A percentile compares a stretch with the other conserved stretches of the same genome.
Conservation (phyloP, 2,329 filamentous ascomycete genomes). For the Arthrinium puccinioides region DNA sequence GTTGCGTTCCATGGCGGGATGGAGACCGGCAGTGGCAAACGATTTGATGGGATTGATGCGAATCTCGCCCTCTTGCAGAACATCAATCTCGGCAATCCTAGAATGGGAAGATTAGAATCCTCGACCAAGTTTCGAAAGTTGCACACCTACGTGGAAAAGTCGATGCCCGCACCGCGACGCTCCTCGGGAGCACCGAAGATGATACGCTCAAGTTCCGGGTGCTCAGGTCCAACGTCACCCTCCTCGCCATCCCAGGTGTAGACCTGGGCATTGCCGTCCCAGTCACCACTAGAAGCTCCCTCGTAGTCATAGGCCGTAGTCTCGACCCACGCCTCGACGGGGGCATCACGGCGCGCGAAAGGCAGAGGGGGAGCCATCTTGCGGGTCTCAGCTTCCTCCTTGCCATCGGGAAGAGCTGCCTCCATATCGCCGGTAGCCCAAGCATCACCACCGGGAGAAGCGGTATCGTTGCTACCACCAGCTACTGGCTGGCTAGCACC, state of each 20-base stretch:
- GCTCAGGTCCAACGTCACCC: conserved; percentile 74
- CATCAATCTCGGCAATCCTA: conserved; percentile 48
- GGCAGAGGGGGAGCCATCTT: conserved; percentile 4
- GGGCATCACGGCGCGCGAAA: conserved; percentile 3
- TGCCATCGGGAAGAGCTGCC: conserved; percentile 24
- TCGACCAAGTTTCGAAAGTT: too few relatives aligned
- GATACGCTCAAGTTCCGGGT: conserved; percentile 62
- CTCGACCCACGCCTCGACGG: conserved; percentile 36
- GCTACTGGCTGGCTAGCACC: background rate
- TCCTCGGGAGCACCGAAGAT: conserved; percentile 61
- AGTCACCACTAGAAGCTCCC: conserved; percentile 22
- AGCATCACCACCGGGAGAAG: background rate
- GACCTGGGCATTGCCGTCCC: conserved; percentile 50
- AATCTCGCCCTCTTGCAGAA: conserved; percentile 48
- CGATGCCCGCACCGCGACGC: conserved; percentile 44
- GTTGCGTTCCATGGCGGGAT: conserved; percentile 77
- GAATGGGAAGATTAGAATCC: background rate
- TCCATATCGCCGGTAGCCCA: conserved; percentile 16
- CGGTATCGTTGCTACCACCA: background rate
- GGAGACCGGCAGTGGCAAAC: conserved; percentile 74
- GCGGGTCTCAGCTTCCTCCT: conserved; percentile 5
- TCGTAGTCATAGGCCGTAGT: conserved; percentile 42
- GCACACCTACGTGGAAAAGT: conserved; percentile 58
- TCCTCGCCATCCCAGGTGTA: conserved; percentile 84
- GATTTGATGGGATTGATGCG: conserved; percentile 42